A percentile compares a stretch with the other conserved stretches of the same genome.
Evolutionary conservation across 495 filamentous ascomycete species (phyloP).

Genomic region (Emericellopsis terricola): DNA sequence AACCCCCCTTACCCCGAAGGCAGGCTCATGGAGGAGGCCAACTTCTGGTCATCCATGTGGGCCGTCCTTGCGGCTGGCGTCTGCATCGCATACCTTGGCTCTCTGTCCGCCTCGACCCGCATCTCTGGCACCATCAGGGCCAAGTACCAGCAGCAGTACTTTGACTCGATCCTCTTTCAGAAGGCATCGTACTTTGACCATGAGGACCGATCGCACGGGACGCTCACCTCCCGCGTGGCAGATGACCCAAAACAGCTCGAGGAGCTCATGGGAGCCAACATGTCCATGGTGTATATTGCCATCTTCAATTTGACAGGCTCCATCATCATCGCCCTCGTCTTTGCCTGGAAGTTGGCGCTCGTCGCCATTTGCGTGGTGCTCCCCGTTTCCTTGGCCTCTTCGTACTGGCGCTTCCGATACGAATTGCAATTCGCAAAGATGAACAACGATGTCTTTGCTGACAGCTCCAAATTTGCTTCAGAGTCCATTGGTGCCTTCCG

Average conservation of each 20-base stretch:
- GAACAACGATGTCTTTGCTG: conserved; percentile 36
- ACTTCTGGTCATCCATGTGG: conserved; percentile 33
- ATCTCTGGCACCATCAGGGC: conserved; percentile 23
- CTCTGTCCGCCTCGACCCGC: conserved; percentile 13
- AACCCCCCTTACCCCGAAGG: conserved; percentile 3
- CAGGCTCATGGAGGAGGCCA: conserved; percentile 10
- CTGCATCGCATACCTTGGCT: conserved; percentile 20
- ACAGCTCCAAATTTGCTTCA: conserved; percentile 40
- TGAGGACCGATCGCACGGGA: conserved; percentile 41
- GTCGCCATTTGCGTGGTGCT: conserved; percentile 31
- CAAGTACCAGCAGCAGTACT: conserved; percentile 38
- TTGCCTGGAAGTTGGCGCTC: conserved; percentile 40
- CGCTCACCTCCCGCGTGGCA: conserved; percentile 38
- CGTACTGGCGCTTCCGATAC: conserved; percentile 32
- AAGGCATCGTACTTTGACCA: conserved; percentile 47
- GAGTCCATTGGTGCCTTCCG: conserved; percentile 41
- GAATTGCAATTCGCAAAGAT: conserved; percentile 38
- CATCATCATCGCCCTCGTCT: conserved; percentile 30
- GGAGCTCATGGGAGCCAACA: conserved; percentile 42
- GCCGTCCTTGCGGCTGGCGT: conserved; percentile 20
- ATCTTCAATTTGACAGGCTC: conserved; percentile 29
- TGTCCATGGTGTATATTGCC: conserved; percentile 31
- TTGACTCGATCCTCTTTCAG: conserved; percentile 35
- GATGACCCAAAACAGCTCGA: conserved; percentile 42
- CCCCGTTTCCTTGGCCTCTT: conserved; percentile 25